Base-by-base conservation (phyloP, 352 stramenopile genomes). In the Phytophthora pisi region DNA sequence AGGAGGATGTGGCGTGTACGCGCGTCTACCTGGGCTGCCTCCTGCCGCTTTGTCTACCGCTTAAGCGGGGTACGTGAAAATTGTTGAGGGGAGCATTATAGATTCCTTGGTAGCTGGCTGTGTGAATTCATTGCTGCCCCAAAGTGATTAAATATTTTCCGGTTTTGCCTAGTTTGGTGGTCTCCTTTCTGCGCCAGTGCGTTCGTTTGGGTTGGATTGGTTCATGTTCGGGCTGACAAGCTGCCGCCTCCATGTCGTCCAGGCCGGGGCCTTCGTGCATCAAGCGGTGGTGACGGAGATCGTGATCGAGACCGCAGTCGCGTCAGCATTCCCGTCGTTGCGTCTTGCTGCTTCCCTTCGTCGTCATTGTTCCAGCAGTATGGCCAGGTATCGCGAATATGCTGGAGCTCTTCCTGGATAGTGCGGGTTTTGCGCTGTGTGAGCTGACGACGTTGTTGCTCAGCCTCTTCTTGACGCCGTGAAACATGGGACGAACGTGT, bases 301-400 rank as follows among this genome's bases (percentile, higher is more conserved):
- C 52, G 51, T 38, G 64, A 64, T 53, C 23, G 54, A 10, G 51
- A 47, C 30, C 36, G 30, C 28, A 64, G 13, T 8, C 23, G 47
- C 5, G 47, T n/a, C 11, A 38, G 34, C 34, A 49, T 51, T 26
- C 40, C 45, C 7, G n/a, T 62, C 5, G 57, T 47, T 52, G 24
- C 20, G n/a, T 63, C 34, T 30, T 53, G 57, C 2, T 49, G 47
- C 23, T 38, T 30, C 18, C 61, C 55, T 18, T 77, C 58, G 15
- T 74, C 57, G 23, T 72, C 63, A 28, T 84, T 65, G 46, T 57
- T 60, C 84, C 84, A 90, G 11, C 78, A 72, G 62, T 91, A 86
- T 11, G 84, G 84, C 86, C 84, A 95, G 11, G 74, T 84, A 46
- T 79, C 70, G 13, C 86, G 84, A 60, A 95, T 91, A 43, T 67